These are phyloP conservation scores for Dissophora ornata DNA, from an alignment of 192 early-diverging fungal genomes.

Conservation along the genomic window DNA sequence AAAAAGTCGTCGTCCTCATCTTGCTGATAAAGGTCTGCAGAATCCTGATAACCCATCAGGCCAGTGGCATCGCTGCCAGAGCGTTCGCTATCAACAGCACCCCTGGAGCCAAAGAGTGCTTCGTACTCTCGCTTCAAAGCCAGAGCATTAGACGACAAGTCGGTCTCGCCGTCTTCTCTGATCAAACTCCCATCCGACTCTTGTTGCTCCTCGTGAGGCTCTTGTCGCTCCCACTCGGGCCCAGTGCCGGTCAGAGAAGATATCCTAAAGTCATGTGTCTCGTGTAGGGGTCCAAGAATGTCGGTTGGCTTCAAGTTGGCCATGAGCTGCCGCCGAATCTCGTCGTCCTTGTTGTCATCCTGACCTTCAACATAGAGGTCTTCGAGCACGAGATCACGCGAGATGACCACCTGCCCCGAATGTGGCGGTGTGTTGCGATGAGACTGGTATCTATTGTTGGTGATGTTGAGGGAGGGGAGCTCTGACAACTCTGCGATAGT, in stretches of 20 bases:
- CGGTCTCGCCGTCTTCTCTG: conserved; percentile 22
- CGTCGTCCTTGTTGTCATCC: conserved; percentile 23
- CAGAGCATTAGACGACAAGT: conserved; percentile 14
- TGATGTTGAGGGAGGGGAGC: conserved; percentile 41
- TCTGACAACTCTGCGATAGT: conserved; percentile 49
- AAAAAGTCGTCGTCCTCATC: conserved; percentile 28
- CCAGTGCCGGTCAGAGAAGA: conserved; percentile 33
- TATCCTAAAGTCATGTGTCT: conserved; percentile 38
- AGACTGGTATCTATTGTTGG: neutral
- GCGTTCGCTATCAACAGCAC: conserved; percentile 41
- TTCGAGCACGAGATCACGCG: conserved; percentile 40
- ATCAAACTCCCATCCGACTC: neutral
- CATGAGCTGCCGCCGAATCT: conserved; percentile 20
- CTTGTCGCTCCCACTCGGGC: conserved; percentile 11
- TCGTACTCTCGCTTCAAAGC: conserved; percentile 39
- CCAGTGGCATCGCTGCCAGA: conserved; percentile 44
- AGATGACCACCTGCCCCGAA: conserved; percentile 25
- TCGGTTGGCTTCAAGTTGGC: conserved; percentile 50
- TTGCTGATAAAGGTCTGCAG: conserved; percentile 24
- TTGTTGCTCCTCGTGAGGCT: conserved; percentile 2
- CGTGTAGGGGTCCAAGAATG: conserved; percentile 41
- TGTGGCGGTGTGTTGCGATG: conserved; percentile 7
- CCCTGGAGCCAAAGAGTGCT: conserved; percentile 42
- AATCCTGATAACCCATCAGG: conserved; percentile 31
- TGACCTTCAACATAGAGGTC: conserved; percentile 42